Conservation (phyloP, 176 grass and related monocot species). For the Poa annua region DNA sequence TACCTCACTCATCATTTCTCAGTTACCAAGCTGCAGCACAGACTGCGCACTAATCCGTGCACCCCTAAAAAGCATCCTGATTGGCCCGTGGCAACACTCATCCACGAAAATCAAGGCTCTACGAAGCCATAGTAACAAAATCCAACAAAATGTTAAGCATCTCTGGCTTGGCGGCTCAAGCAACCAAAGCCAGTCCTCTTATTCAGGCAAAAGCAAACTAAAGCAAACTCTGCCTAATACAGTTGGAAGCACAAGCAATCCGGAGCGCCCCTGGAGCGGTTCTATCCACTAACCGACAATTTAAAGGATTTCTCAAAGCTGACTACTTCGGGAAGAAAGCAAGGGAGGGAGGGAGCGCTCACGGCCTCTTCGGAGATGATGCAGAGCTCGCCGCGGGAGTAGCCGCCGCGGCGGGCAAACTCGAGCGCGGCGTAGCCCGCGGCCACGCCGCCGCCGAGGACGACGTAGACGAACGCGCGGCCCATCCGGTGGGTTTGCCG, state of each 20-base stretch:
- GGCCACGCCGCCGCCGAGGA: conserved; percentile 91
- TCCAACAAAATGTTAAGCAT: neutral
- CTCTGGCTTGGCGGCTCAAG: neutral
- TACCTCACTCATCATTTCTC: conserved; percentile 3
- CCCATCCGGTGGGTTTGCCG: conserved; percentile 46
- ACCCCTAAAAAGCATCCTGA: neutral
- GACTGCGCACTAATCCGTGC: neutral
- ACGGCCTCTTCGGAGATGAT: conserved; percentile 89
- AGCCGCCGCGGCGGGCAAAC: conserved; percentile 65
- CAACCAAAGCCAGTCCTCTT: neutral
- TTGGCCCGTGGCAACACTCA: neutral
- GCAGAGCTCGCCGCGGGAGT: conserved; percentile 73
- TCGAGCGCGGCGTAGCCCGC: conserved; percentile 91
- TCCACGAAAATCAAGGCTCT: neutral
- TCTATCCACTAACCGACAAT: neutral
- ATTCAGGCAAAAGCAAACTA: neutral
- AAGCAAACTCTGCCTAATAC: neutral
- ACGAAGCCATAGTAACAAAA: neutral
- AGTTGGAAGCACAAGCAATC: neutral
- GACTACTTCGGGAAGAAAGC: neutral
- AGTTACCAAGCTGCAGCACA: neutral
- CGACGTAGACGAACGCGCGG: conserved; percentile 75
- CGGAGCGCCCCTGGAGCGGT: neutral
- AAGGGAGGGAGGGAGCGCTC: neutral
- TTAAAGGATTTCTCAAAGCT: neutral